These are phyloP conservation scores for Mycena haematopus DNA, from an alignment of 768 basidiomycete genomes.

Conservation along the genomic window DNA sequence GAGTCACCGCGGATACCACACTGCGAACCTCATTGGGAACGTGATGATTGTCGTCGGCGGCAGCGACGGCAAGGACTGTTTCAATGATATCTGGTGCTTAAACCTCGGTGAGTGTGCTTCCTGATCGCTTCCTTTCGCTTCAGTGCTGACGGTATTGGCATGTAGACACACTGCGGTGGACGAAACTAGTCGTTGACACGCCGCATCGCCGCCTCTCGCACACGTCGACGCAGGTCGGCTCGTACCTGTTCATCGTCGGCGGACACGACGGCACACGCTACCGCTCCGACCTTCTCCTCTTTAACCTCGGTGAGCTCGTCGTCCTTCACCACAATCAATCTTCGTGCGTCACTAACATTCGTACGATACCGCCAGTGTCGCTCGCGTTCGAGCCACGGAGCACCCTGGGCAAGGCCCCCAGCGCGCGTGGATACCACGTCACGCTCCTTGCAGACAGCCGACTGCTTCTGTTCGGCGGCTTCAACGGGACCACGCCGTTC, in stretches of 20 bases:
- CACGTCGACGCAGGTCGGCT: constrained; percentile 88
- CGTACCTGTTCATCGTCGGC: constrained; percentile 87
- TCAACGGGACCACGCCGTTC: constrained; percentile 82
- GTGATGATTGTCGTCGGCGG: constrained; percentile 92
- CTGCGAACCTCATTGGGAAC: constrained; percentile 84
- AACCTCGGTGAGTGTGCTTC: constrained; percentile 70
- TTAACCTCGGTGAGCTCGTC: constrained; percentile 76
- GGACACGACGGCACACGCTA: constrained; percentile 88
- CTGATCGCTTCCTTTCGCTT: neutral
- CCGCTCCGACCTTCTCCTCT: constrained; percentile 74
- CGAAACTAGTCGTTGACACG: constrained; percentile 48
- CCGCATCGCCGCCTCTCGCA: constrained; percentile 70
- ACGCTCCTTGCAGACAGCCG: constrained; percentile 84
- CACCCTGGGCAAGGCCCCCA: constrained; percentile 71
- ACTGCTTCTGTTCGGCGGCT: constrained; percentile 87
- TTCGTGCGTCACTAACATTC: neutral
- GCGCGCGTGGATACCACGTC: constrained; percentile 84
- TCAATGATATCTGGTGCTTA: constrained; percentile 87
- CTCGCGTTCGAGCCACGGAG: constrained; percentile 82
- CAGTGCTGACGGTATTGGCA: neutral
- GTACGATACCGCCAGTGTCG: constrained; percentile 59
- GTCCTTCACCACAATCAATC: neutral
- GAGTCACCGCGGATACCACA: constrained; percentile 83
- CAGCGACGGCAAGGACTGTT: constrained; percentile 88
- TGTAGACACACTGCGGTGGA: constrained; percentile 54